Evolutionary conservation across 176 grass and related monocot species (phyloP), one percentile per base, ranked within the genome.

Genomic region (Aegilops bicornis): DNA sequence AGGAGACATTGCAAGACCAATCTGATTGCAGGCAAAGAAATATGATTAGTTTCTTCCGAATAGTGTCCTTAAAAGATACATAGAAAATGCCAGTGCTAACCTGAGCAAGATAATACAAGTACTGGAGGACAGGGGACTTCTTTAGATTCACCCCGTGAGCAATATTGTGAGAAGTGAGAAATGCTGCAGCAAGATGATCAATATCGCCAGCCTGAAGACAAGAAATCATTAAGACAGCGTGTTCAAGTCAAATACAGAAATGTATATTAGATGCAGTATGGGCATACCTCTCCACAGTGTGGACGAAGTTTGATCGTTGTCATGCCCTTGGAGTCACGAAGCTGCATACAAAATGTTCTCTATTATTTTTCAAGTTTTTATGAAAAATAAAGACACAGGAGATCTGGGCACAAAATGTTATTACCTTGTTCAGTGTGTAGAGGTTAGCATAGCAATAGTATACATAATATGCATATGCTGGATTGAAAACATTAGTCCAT

Each of bases 1-100:
- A 70, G 96, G 93, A 92, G 96, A 98, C 96, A 98, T 95, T 24
- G 96, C 96, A 67, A 98, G 89, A 80, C 96, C 96, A 93, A 98
- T 95, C 96, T 98, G 84, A 76, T 83, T 61, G 7, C 29, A 90
- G 40, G 27, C n/a, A 82, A 88, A 82, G 15, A 87, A 40, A 67
- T 33, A 73, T 30, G 40, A 54, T 85, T 75, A 87, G 82, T 79
- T 48, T 45, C 16, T 61, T 69, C 11, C 3, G 66, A 88, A 52
- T n/a, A 75, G 63, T 23, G n/a, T 61, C n/a, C 7, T 64, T 3
- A 5, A 48, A 16, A 62, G 8, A 79, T 1, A 68, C 7, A 59
- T 3, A 61, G 78, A 32, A 85, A 88, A 63, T 67, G 65, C 13
- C 25, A 67, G 61, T n/a, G 77, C 81, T 83, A 76, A 95, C 96